Evolutionary conservation across 2,329 filamentous ascomycete genomes (phyloP), one percentile per base, ranked within the genome.

Genomic region (Myriosclerotinia curreyana): DNA sequence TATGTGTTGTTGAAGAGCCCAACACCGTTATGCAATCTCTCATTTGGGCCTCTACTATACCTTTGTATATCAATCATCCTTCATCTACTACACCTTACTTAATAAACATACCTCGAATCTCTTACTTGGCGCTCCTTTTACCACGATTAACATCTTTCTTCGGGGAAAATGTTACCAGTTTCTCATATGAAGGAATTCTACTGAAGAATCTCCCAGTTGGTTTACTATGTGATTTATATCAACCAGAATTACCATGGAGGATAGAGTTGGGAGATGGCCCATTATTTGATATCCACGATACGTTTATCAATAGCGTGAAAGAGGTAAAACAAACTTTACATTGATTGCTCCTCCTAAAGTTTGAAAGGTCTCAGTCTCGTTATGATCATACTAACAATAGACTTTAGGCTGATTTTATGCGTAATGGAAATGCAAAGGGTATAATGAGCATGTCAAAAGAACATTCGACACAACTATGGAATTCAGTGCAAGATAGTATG

Each of bases 391-490:
- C 31, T 59, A 20, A 51, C 22, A 3, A 36, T 34, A 12, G 25
- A 50, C 11, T 25, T 22, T 46, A 74, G 73, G 74, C 74, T 50
- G 87, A 90, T 72, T 90, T 88, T 68, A 77, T 90, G 42, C 80
- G 88, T 25, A 89, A 89, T 66, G 87, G 88, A 4, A 89, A 83
- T 0, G 87, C 86, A 2, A 89, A 89, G 70, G 85, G 84, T 1
- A 87, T 90, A 67, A 91, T 91, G 88, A 84, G 81, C 44, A 76
- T 91, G 65, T 88, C 85, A 49, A 88, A 87, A 72, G 83, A 87
- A 55, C 85, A 90, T 70, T 88, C 86, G 2, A 86, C 83, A 15
- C 80, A 83, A 25, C 77, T 91, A 17, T 91, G 88, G 87, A 79
- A 81, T 59, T 81, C 85, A 4, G 85, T 90, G 22, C 79, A 84